Base-by-base conservation (phyloP, 345 rosid species). In the Sonneratia caseolaris region DNA sequence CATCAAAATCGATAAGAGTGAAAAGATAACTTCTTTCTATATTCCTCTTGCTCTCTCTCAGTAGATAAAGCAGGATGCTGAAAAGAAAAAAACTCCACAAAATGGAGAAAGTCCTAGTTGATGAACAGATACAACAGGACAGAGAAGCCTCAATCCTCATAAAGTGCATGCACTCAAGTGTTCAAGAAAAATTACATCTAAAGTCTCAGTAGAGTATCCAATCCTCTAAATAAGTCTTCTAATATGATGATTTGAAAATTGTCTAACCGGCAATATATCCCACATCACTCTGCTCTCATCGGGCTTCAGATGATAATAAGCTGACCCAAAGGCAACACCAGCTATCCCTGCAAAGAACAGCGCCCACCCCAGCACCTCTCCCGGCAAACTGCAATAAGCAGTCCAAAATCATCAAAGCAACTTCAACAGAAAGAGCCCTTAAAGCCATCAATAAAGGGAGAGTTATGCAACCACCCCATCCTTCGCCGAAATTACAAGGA, bases 281-380 rank as follows among this genome's bases (percentile, higher is more conserved):
- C 87, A 89, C 79, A 86, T 47, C 70, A 84, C 75, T 82, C 97
- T 84, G 69, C 68, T 78, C 49, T 87, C 89, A 64, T 86, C 88
- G 72, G 98, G 95, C 82, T 87, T 93, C 66, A 89, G 89, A 82
- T 90, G 98, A 76, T 93, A 93, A 79, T 86, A 89, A 76, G 92
- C 93, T 73, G 96, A 89, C 45, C 96, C 96, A 78, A 89, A 93
- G 19, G 97, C 95, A 77, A 87, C 82, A 68, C 85, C 84, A 2
- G 84, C 82, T 37, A 85, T 84, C 66, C 89, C 85, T 53, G 83
- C 96, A 69, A 86, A 93, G 81, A 86, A 93, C 68, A 91, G 64
- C 42, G 84, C 81, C 98, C 97, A 91, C 55, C 96, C 88, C 87
- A 86, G 85, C 36, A 89, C 73, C 77, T 93, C 98, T 73, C 96